Base-by-base conservation (phyloP, 2,329 filamentous ascomycete species). In the Alternaria sp. region DNA sequence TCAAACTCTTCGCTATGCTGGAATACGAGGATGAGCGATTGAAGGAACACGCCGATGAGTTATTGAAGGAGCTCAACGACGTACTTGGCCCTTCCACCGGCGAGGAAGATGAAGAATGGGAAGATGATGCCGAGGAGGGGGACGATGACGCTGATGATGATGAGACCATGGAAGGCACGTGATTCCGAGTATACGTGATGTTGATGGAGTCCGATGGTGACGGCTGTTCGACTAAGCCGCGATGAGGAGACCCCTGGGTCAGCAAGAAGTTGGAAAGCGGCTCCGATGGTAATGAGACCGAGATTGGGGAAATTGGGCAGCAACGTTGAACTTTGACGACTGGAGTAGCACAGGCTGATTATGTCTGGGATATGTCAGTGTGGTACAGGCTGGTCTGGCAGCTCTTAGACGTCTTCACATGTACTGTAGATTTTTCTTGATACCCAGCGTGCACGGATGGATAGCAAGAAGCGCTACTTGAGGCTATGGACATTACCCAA, bases 11-110 rank as follows among this genome's bases (percentile, higher is more conserved):
- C 77, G 82, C 87, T 39, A 75, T 86, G 70, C 86, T 95, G 69
- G 89, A 94, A 53, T 98, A 97, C 75, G 94, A 96, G 76, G 92
- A 96, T 68, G 90, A 93, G 62, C 84, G 90, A 65, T 81, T 96
- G 26, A 88, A 88, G 52, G 88, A 91, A 61, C 92, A 96, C 75
- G 89, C 91, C 0, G 81, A 85, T 60, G 91, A 95, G 81, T 82
- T 96, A 44, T 80, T 93, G 43, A 81, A 82, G 48, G 75, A 72
- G 36, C 72, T 85, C 44, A 78, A 83, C 65, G 72, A 74, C 59
- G 73, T 78, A 12, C 69, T 85, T 48, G 83, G 82, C 24, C 79
- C 80, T 20, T 75, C 78, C 42, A 73, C 71, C 1, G 77, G 77
- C 20, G 79, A 79, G 16, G 79, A 81, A 26, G 79, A 81, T 47